Evolutionary conservation across 2,329 filamentous ascomycete genomes (phyloP), one percentile per base, ranked within the genome.

Genomic region (Fusarium musae): DNA sequence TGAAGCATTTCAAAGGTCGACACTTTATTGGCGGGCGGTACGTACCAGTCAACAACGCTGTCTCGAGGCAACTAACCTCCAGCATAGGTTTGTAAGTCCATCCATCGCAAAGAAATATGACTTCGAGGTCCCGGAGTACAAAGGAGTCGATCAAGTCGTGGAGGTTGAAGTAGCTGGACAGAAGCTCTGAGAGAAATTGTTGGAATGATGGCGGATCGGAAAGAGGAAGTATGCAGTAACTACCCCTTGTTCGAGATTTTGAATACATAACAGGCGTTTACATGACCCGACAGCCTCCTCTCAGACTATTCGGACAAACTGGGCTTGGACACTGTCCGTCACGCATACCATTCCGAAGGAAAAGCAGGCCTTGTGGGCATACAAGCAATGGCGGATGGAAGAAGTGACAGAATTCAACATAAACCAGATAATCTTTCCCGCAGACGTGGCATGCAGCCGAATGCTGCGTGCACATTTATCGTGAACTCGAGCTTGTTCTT

Each of bases 11-110:
- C 82, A 90, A 86, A 71, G 96, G 96, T 2, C 89, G 93, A 52
- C 96, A 99, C 85, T 99, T 98, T 79, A 83, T 99, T 62, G 96
- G 96, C 12, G 96, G 96, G 61, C 87, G 94, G 88, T 93, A 84
- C 78, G 87, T 83, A 79, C 77, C 67, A 57, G 39, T 37, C 37
- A 32, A 44, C 39, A 43, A 32, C 50, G 9, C 53, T 46, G 46
- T 32, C 28, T 44, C 42, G 21, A 68, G 43, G 60, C 39, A 23
- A 46, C 73, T 80, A 62, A 79, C 63, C 6, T 17, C 39, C 12
- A 28, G 37, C 39, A 53, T 75, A 93, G 93, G 67, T 99, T 99
- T 79, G 87, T 99, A 78, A 90, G 93, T 26, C 89, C 90, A 59
- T 86, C 87, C 58, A 91, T 98, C 77, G 93, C 94, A 39, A 89